Evolutionary conservation across 1,284 basidiomycete genomes (phyloP).

Genomic region (Mycosarcoma mackinlayi): DNA sequence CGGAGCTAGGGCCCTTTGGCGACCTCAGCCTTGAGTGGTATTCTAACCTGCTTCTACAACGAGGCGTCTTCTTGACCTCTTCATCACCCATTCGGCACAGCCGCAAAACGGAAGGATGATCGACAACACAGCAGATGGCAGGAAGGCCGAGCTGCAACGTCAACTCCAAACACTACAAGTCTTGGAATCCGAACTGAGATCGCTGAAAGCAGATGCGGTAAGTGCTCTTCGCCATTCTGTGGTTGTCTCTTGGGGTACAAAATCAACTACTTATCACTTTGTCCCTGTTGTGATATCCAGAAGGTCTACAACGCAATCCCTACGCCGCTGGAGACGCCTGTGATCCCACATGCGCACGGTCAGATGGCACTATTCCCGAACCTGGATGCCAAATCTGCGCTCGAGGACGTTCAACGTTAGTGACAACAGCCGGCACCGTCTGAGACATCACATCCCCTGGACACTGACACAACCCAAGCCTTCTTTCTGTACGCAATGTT

Average conservation of each 20-base stretch:
- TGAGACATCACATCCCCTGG: not conserved
- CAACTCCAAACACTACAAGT: slow-evolving; percentile 40
- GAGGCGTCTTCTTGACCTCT: too few relatives aligned
- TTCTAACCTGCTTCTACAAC: too few relatives aligned
- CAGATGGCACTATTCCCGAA: slow-evolving; percentile 35
- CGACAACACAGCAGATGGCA: not conserved
- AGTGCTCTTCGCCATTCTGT: slow-evolving; percentile 1
- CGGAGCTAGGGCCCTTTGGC: too few relatives aligned
- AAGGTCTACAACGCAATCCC: slow-evolving; percentile 40
- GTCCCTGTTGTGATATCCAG: slow-evolving; percentile 2
- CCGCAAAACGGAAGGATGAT: too few relatives aligned
- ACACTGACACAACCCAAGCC: not conserved
- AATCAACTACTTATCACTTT: too few relatives aligned
- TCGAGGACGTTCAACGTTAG: slow-evolving; percentile 37
- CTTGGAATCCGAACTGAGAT: slow-evolving; percentile 34
- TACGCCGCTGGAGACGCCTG: slow-evolving; percentile 15
- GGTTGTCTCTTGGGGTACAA: too few relatives aligned
- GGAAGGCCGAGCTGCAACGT: slow-evolving; percentile 13
- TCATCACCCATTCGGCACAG: not conserved
- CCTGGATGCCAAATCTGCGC: slow-evolving; percentile 24
- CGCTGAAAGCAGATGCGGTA: slow-evolving; percentile 30
- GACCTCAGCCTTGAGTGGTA: too few relatives aligned
- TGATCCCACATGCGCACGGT: slow-evolving; percentile 35
- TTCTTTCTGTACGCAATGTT: not conserved
- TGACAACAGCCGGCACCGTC: not conserved